These are phyloP conservation scores for Colletotrichum lini DNA, from an alignment of 2,329 filamentous ascomycete species.

Conservation along the genomic window DNA sequence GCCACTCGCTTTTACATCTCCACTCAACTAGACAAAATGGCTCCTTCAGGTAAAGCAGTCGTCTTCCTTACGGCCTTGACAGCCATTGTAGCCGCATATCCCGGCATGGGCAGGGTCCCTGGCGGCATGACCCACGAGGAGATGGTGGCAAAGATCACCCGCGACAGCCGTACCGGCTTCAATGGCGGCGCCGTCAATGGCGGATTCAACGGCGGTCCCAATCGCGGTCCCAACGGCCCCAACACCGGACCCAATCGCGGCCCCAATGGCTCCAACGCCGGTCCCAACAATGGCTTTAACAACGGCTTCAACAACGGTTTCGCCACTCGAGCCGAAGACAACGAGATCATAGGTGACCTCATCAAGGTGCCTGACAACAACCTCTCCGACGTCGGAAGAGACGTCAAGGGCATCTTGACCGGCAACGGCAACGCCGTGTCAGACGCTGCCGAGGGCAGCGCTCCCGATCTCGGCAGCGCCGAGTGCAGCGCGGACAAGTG, in stretches of 20 bases:
- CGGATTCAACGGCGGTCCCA: conserved; percentile 55
- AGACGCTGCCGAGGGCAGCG: conserved; percentile 42
- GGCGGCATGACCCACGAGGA: conserved; percentile 21
- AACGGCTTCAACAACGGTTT: neutral
- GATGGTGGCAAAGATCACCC: neutral
- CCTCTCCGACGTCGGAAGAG: conserved; percentile 52
- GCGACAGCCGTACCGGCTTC: neutral
- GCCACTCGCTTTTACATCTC: neutral
- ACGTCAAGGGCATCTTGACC: conserved; percentile 56
- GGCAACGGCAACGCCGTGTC: conserved; percentile 31
- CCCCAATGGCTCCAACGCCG: neutral
- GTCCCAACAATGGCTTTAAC: neutral
- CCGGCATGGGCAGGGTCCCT: conserved; percentile 44
- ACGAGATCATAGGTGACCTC: conserved; percentile 57
- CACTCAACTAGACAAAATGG: neutral
- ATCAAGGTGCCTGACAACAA: conserved; percentile 47
- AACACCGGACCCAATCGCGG: no score
- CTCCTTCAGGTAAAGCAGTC: neutral
- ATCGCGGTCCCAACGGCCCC: neutral
- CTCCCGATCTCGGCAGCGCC: conserved; percentile 43
- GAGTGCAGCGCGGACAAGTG: conserved; percentile 56
- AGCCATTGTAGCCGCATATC: conserved; percentile 32
- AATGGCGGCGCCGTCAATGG: conserved; percentile 52
- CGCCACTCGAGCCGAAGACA: conserved; percentile 14
- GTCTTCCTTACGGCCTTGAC: conserved; percentile 29